These are phyloP conservation scores for Polychaeton citri DNA, from an alignment of 2,329 filamentous ascomycete species.

Conservation along the genomic window DNA sequence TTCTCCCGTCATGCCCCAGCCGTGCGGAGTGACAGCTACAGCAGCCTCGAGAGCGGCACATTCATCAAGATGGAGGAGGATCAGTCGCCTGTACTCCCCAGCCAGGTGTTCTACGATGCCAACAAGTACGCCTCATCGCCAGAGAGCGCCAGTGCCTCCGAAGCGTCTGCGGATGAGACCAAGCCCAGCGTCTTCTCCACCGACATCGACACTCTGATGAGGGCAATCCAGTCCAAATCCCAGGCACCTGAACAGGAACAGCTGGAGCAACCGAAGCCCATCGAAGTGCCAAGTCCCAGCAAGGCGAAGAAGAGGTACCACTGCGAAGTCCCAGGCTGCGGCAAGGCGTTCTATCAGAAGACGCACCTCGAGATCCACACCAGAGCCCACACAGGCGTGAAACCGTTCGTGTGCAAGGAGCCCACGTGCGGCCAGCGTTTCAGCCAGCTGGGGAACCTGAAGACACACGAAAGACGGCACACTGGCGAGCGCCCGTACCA, in stretches of 20 bases:
- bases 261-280: conserved; percentile 9
- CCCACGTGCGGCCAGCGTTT: conserved; percentile 66
- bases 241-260: conserved; percentile 24
- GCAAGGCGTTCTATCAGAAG: conserved; percentile 77
- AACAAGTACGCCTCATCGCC: conserved; percentile 15
- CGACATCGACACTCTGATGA: conserved; percentile 78
- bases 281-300: conserved; percentile 17
- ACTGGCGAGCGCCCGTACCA: conserved; percentile 75
- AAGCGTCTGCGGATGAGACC: conserved; percentile 24
- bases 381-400: conserved; percentile 76
- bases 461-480: conserved; percentile 80
- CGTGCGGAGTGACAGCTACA: conserved; percentile 10
- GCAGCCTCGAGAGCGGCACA: conserved; percentile 15
- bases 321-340: conserved; percentile 62
- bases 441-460: conserved; percentile 81
- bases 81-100: conserved; percentile 28
- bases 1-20: background rate
- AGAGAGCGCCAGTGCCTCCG: conserved; percentile 32
- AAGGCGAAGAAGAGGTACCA: conserved; percentile 51
- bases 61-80: conserved; percentile 30
- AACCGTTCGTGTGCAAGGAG: conserved; percentile 75
- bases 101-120: conserved; percentile 24
- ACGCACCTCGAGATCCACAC: conserved; percentile 87
- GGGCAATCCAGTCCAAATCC: conserved; percentile 62
- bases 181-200: conserved; percentile 54